phyloP scores from a whole-genome alignment of 306 rosid genomes.

The Bauhinia variegata region DNA sequence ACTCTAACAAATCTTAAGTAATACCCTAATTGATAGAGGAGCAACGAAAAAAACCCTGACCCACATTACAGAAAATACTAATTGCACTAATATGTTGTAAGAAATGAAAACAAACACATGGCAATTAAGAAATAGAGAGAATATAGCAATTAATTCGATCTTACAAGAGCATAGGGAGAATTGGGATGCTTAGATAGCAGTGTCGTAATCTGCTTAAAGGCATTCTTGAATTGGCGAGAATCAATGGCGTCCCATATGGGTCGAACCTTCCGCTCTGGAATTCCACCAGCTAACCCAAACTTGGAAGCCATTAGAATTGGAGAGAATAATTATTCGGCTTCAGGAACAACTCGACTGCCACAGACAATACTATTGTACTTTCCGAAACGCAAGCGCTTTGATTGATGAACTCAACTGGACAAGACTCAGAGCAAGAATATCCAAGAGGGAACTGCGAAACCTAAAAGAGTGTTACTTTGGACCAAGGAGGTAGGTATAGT shows the following conservation, averaged over 20 bases:
- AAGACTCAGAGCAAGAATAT: no score
- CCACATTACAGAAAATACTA: no score
- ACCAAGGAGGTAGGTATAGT: no score
- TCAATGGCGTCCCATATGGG: slow-evolving; percentile 99
- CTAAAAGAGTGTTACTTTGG: no score
- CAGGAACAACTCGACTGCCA: background rate
- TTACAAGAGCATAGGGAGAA: slow-evolving; percentile 84
- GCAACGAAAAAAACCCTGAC: background rate
- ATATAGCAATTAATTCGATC: background rate
- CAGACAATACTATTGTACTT: background rate
- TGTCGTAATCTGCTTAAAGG: slow-evolving; percentile 70
- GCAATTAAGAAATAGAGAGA: background rate
- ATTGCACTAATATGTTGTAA: background rate
- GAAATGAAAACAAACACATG: background rate
- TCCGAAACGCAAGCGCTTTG: no score
- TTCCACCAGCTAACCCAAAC: slow-evolving; percentile 91
- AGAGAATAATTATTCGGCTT: no score
- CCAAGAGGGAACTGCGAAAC: no score
- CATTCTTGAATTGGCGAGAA: slow-evolving; percentile 90
- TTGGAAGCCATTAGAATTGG: slow-evolving; percentile 71
- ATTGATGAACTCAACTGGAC: no score
- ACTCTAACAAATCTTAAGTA: no score
- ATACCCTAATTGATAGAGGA: background rate
- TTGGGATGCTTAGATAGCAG: slow-evolving; percentile 75
- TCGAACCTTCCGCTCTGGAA: slow-evolving; percentile 94